phyloP scores from a whole-genome alignment of 345 rosid genomes.

The Brassica juncea region DNA sequence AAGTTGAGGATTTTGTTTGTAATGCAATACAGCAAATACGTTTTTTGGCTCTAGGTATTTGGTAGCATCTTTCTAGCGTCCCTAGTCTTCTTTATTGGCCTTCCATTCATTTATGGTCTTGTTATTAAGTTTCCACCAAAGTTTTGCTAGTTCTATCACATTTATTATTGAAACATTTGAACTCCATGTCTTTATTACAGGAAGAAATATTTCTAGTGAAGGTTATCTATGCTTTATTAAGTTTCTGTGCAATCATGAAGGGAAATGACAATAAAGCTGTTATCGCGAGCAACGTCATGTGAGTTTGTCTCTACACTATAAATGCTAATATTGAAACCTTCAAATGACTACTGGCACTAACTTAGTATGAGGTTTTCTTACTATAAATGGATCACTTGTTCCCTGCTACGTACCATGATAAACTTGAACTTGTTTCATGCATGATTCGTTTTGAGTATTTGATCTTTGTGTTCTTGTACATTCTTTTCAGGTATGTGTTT shows the following conservation, averaged over 20 bases:
- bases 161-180: background rate
- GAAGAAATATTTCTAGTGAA: slow-evolving; percentile 92
- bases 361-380: slow-evolving; percentile 4
- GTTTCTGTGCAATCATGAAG: slow-evolving; percentile 82
- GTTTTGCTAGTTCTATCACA: background rate
- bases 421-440: slow-evolving; percentile 16
- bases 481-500: slow-evolving; percentile 84
- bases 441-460: slow-evolving; percentile 10
- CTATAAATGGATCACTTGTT: background rate
- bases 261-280: slow-evolving; percentile 98
- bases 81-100: background rate
- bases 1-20: slow-evolving; percentile 5
- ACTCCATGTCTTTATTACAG: slow-evolving; percentile 44
- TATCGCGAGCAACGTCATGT: slow-evolving; percentile 98
- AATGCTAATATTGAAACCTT: slow-evolving; percentile 1
- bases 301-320: slow-evolving; percentile 40
- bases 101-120: background rate
- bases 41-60: background rate
- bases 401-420: slow-evolving; percentile 9
- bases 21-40: slow-evolving; percentile 1
- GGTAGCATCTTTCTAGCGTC: slow-evolving; percentile 3
- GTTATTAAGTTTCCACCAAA: background rate
- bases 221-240: slow-evolving; percentile 91
- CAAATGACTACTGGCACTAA: background rate
- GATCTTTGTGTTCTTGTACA: slow-evolving; percentile 18